These are phyloP conservation scores for Arctium lappa DNA, from an alignment of 129 eudicot genomes.

Conservation along the genomic window DNA sequence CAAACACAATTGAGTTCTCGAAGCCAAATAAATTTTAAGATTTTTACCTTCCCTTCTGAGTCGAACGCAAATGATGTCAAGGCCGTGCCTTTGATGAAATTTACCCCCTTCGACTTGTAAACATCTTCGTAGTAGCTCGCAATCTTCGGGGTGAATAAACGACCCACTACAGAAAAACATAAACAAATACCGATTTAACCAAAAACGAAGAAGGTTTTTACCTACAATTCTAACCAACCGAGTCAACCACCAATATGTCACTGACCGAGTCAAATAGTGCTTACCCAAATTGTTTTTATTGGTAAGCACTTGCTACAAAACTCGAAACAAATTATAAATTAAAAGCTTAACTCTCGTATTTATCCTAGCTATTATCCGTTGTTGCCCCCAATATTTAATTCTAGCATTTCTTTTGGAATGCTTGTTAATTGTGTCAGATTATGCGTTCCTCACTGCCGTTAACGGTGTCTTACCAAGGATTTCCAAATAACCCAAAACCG, in stretches of 20 bases:
- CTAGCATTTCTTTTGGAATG: neutral
- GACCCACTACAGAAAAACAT: slow-evolving; percentile 57
- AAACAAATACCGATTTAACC: neutral
- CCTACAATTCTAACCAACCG: neutral
- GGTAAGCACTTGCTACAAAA: too few relatives aligned
- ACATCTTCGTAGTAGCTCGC: slow-evolving; percentile 79
- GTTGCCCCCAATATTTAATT: too few relatives aligned
- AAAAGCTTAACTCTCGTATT: too few relatives aligned
- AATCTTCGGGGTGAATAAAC: slow-evolving; percentile 81
- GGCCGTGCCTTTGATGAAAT: slow-evolving; percentile 76
- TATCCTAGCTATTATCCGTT: too few relatives aligned
- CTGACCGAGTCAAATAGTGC: too few relatives aligned
- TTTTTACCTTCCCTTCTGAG: slow-evolving; percentile 65
- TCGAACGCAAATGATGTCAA: slow-evolving; percentile 71
- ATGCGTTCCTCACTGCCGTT: neutral
- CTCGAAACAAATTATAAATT: too few relatives aligned
- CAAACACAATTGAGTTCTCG: neutral
- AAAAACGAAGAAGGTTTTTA: neutral
- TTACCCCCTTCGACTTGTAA: slow-evolving; percentile 83
- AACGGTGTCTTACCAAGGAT: neutral
- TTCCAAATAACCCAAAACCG: neutral
- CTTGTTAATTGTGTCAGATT: neutral
- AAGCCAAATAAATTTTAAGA: slow-evolving; percentile 12
- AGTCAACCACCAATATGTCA: neutral
- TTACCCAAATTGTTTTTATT: too few relatives aligned